Evolutionary conservation across 2,329 filamentous ascomycete species (phyloP).

Genomic region (Nannizziopsis arthrosporioides): DNA sequence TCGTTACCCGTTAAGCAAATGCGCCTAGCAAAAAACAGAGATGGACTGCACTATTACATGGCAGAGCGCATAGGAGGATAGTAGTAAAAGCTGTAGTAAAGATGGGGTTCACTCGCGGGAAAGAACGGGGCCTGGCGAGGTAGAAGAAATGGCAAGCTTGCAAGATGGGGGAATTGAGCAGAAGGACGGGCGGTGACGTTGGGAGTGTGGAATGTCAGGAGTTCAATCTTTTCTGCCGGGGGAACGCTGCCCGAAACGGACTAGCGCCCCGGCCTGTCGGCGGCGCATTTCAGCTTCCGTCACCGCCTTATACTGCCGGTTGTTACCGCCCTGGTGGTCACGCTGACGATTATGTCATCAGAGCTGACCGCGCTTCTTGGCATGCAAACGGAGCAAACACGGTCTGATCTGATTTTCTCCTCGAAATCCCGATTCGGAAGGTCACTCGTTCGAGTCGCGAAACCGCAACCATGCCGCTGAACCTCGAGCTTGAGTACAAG

Average conservation of each 20-base stretch:
- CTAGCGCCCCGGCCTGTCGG: not conserved
- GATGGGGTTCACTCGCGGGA: not conserved
- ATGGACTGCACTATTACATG: conserved; percentile 2
- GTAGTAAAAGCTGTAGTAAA: not conserved
- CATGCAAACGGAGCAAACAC: no score
- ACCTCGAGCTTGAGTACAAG: no score
- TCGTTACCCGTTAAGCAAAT: not conserved
- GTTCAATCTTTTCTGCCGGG: conserved; percentile 11
- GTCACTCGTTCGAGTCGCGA: no score
- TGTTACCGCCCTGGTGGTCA: no score
- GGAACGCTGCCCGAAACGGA: not conserved
- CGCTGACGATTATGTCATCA: no score
- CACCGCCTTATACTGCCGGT: not conserved
- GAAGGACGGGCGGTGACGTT: conserved; percentile 2
- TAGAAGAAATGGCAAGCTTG: not conserved
- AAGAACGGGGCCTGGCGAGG: not conserved
- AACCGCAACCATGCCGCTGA: no score
- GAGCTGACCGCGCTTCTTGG: no score
- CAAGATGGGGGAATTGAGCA: not conserved
- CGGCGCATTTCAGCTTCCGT: not conserved
- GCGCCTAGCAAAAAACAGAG: not conserved
- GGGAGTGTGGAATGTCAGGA: conserved; percentile 1
- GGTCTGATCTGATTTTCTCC: no score
- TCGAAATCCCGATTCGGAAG: no score
- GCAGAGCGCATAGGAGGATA: not conserved